phyloP scores from a whole-genome alignment of 2,329 filamentous ascomycete genomes.

The Setomelanomma holmii region DNA sequence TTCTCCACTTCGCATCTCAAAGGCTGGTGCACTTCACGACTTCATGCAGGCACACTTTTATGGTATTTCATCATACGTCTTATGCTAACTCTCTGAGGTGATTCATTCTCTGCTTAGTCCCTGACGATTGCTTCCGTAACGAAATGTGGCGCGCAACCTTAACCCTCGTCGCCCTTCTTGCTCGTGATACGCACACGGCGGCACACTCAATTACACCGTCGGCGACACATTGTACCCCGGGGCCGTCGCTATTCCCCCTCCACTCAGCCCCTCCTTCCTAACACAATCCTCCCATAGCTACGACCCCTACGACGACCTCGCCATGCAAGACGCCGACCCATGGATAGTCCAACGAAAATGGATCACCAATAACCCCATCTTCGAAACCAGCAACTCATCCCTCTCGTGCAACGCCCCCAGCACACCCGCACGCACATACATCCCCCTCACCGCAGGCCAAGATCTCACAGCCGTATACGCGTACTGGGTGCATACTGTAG shows the following conservation, averaged over 20 bases:
- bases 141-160: slow-evolving; percentile 21
- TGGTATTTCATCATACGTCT: too few species aligned
- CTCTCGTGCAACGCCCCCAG: slow-evolving; percentile 41
- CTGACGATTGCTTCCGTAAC: too few species aligned
- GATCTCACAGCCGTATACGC: slow-evolving; percentile 38
- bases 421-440: slow-evolving; percentile 28
- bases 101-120: too few species aligned
- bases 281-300: slow-evolving; percentile 22
- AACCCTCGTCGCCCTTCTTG: slow-evolving; percentile 11
- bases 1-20: too few species aligned
- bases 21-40: too few species aligned
- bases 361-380: slow-evolving; percentile 38
- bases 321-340: slow-evolving; percentile 25
- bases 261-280: neutral
- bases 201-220: slow-evolving; percentile 39
- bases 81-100: too few species aligned
- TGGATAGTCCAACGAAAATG: slow-evolving; percentile 41
- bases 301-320: slow-evolving; percentile 29
- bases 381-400: slow-evolving; percentile 26
- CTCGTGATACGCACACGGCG: slow-evolving; percentile 31
- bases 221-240: slow-evolving; percentile 40
- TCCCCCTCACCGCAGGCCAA: slow-evolving; percentile 34
- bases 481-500: slow-evolving; percentile 40
- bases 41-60: too few species aligned
- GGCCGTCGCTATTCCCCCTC: slow-evolving; percentile 9